Evolutionary conservation across 2,329 filamentous ascomycete genomes (phyloP), one percentile per base, ranked within the genome.

Genomic region (Coniochaeta sp.): DNA sequence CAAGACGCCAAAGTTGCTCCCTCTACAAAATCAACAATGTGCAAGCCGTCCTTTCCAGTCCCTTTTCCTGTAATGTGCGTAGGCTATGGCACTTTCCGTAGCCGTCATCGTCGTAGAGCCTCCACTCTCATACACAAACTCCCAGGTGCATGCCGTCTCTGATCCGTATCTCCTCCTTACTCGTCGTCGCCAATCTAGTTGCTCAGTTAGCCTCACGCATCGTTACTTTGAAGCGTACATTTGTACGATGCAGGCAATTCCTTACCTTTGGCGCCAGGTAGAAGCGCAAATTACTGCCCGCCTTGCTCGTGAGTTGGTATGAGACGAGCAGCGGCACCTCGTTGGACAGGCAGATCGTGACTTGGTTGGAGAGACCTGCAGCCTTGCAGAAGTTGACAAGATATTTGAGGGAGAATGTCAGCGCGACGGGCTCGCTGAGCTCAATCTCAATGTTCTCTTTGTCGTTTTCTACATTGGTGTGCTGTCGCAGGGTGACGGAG

Each of bases 361-460:
- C 96, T 66, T 84, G 82, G 67, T 76, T 80, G 43, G 93, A 93
- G 63, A 99, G 81, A 59, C 86, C 88, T 64, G 91, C 89, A 36
- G 96, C 96, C 81, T 99, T 99, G 89, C 95, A 98, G 81, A 99
- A 99, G 85, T 98, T 98, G 83, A 96, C 91, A 3, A 99, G 88
- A 79, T 99, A 99, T 81, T 99, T 99, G 70, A 99, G 89, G 36
- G 95, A 98, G 81, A 99, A 99, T 57, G 93, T 98, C 64, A 99
- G 85, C 38, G 90, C 84, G 63, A 99, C 95, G 58, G 95, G 91
- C 80, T 99, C 96, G 43, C 86, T 89, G 63, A 99, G 86, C 72
- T 92, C 87, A 74, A 99, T 97, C 66, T 91, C 85, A 69, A 98
- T 89, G 71, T 93, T 90, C 72, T 89, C 81, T 11, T 90, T 85